These are phyloP conservation scores for Ogataea paradorogensis DNA, from an alignment of 805 yeast species.

Conservation along the genomic window DNA sequence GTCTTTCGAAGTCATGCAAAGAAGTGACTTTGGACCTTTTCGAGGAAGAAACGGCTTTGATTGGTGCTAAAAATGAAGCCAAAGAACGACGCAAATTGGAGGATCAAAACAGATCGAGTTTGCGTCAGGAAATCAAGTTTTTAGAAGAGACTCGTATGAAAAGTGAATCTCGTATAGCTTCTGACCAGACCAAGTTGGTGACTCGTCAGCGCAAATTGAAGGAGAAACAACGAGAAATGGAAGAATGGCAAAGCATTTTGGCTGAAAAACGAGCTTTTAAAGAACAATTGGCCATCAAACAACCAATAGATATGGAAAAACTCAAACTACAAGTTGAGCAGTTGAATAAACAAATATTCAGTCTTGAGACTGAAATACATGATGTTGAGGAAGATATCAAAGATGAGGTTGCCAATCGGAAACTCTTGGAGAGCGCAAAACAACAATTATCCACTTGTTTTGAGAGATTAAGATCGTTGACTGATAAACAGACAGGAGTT, in stretches of 20 bases:
- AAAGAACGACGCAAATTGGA: slow-evolving; percentile 40
- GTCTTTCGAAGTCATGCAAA: slow-evolving; percentile 33
- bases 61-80: slow-evolving; percentile 36
- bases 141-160: slow-evolving; percentile 41
- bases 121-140: slow-evolving; percentile 40
- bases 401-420: slow-evolving; percentile 26
- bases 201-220: slow-evolving; percentile 31
- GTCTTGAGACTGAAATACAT: slow-evolving; percentile 28
- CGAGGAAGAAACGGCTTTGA: slow-evolving; percentile 37
- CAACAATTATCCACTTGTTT: slow-evolving; percentile 25
- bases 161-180: slow-evolving; percentile 34
- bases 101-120: slow-evolving; percentile 38
- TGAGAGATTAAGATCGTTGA: slow-evolving; percentile 20
- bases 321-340: slow-evolving; percentile 24
- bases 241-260: slow-evolving; percentile 32
- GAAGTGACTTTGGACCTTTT: slow-evolving; percentile 35
- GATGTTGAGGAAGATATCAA: slow-evolving; percentile 34
- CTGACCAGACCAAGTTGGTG: slow-evolving; percentile 31
- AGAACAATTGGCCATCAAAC: slow-evolving; percentile 13
- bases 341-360: slow-evolving; percentile 28
- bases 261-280: slow-evolving; percentile 23
- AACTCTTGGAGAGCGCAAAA: slow-evolving; percentile 25
- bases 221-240: slow-evolving; percentile 34
- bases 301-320: slow-evolving; percentile 20
- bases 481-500: slow-evolving; percentile 31